Base-by-base conservation (phyloP, 2,329 filamentous ascomycete species). In the Alternaria burnsii region DNA sequence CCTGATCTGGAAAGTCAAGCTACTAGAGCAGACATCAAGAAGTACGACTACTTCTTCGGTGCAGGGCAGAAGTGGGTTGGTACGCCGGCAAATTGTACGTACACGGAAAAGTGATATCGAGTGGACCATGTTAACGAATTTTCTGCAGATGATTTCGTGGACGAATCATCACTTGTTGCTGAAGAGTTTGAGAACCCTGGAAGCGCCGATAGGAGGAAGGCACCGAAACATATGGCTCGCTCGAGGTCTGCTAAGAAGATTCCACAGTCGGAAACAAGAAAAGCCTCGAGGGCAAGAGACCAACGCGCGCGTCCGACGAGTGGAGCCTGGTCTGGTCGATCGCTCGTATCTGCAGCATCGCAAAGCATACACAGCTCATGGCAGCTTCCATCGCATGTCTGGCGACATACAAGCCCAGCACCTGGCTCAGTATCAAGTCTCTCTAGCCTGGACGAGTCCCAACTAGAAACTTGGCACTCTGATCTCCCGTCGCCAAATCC, bases 31-130 rank as follows among this genome's bases (percentile, higher is more conserved):
- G 66, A 70, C 46, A 68, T 69, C 28, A 71, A 71, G 38, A 70
- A 70, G 50, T 71, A 71, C 52, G 66, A 69, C 58, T 70, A 62
- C 58, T 71, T 70, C 54, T 70, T 71, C 54, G 61, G 62, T 4
- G 46, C 48, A 9, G 61, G 38, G 16, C 62, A 70, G 44, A 58
- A 26, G 10, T 70, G 68, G 65, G 61, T 70, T 26, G 59, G 48
- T 40, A 64, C 58, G 18, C 56, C 54, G 8, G 58, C 52, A 6
- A 62, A 61, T 34, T 61, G 69, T 70, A 60, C 20, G 66, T 66
- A 46, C 16, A 41, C 1, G 11, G 12, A 43, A n/a, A 44, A 14
- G 14, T 16, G 18, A 10, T 30, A 7, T 36, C 32, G 11, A 42
- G n/a, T 40, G 22, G 36, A n/a, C 48, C 36, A 16, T 52, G 30